phyloP scores from a whole-genome alignment of 805 yeast species.

The Suhomyces kilbournensis region DNA sequence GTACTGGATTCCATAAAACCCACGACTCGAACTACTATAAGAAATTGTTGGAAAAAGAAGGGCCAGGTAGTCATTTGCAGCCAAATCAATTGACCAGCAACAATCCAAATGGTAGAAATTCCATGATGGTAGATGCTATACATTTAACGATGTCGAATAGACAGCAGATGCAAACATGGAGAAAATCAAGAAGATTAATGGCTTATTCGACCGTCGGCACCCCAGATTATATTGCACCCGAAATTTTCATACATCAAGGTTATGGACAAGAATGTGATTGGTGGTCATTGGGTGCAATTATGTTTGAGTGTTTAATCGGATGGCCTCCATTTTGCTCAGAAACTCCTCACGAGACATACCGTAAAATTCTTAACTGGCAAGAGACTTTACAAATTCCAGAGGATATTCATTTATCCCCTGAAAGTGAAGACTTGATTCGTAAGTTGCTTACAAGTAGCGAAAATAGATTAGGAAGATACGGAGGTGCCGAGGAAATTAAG shows the following conservation, averaged over 20 bases:
- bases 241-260: constrained; percentile 87
- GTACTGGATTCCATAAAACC: constrained; percentile 91
- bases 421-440: constrained; percentile 82
- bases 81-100: constrained; percentile 20
- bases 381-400: constrained; percentile 87
- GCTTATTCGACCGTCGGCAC: constrained; percentile 97
- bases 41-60: constrained; percentile 69
- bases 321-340: constrained; percentile 98
- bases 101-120: constrained; percentile 53
- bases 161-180: constrained; percentile 95
- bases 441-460: constrained; percentile 75
- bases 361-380: constrained; percentile 88
- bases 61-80: constrained; percentile 21
- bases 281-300: constrained; percentile 96
- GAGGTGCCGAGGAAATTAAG: constrained; percentile 91
- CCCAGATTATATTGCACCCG: constrained; percentile 95
- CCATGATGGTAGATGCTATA: constrained; percentile 90
- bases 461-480: constrained; percentile 76
- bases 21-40: constrained; percentile 87
- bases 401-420: constrained; percentile 84
- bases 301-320: constrained; percentile 94
- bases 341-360: constrained; percentile 89
- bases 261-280: constrained; percentile 97
- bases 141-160: constrained; percentile 92
- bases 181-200: constrained; percentile 86